Conservation (phyloP, 78 protist genomes). For the Dictyostelium brefeldianum region DNA sequence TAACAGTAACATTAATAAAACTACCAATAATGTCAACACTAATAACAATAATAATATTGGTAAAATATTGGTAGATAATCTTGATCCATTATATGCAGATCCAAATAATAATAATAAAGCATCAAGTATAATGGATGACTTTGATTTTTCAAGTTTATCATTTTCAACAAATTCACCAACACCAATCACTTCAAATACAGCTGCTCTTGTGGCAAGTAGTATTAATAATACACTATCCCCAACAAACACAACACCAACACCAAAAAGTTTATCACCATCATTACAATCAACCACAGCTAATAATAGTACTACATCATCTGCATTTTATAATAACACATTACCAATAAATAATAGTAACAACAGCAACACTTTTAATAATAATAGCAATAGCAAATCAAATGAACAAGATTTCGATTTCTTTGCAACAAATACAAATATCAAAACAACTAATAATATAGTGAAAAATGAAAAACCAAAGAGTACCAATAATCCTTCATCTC, state of each 20-base stretch:
- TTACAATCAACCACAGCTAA: not conserved
- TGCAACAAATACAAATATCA: not conserved
- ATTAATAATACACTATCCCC: not conserved
- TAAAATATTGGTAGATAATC: not conserved
- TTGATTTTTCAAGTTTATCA: conserved; percentile 22
- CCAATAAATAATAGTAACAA: not conserved
- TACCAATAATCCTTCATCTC: not conserved
- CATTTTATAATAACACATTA: not conserved
- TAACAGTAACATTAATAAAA: not conserved
- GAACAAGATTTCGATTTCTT: not conserved
- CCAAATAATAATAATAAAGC: not conserved
- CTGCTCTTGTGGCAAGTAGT: not conserved
- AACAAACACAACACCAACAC: not conserved
- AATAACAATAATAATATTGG: not conserved
- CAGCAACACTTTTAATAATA: not conserved
- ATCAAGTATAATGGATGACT: conserved; percentile 38
- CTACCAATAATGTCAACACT: not conserved
- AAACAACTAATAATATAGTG: not conserved
- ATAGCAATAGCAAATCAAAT: not conserved
- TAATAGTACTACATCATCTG: not conserved
- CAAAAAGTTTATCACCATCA: not conserved
- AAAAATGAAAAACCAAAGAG: not conserved
- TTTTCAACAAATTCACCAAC: not conserved
- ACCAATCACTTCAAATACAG: not conserved
- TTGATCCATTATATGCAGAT: not conserved